These are phyloP conservation scores for Colletotrichum sp. DNA, from an alignment of 2,329 filamentous ascomycete species.

Conservation along the genomic window DNA sequence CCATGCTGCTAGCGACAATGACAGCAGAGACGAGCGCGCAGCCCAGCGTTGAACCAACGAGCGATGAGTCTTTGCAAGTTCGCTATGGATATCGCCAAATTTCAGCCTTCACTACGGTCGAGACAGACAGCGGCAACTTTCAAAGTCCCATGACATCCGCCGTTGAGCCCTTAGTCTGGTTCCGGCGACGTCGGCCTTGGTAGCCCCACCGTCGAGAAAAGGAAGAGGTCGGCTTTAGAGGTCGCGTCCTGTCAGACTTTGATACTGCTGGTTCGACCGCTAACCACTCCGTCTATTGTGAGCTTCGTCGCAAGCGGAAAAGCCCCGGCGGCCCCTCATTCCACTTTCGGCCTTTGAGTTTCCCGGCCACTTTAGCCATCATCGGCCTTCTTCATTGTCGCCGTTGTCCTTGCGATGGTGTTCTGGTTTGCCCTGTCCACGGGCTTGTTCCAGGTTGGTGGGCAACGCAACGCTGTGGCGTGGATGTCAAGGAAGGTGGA, in stretches of 20 bases:
- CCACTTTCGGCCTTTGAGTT: neutral
- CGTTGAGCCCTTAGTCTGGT: neutral
- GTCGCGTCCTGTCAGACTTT: neutral
- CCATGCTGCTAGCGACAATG: neutral
- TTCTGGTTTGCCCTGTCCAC: neutral
- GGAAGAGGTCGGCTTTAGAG: neutral
- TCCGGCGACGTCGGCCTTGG: neutral
- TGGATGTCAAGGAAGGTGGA: neutral
- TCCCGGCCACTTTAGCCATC: neutral
- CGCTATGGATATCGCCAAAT: neutral
- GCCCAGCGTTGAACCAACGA: neutral
- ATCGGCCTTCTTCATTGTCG: neutral
- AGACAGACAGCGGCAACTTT: neutral
- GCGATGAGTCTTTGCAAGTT: neutral
- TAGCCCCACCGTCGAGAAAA: neutral
- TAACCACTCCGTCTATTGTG: neutral
- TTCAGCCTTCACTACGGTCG: neutral
- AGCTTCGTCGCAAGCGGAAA: neutral
- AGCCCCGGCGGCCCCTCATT: constrained; percentile 2
- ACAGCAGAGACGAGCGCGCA: neutral
- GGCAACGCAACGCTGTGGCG: constrained; percentile 17
- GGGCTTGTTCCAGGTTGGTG: constrained; percentile 4
- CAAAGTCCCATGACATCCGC: neutral
- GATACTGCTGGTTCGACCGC: neutral
- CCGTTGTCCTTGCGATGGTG: neutral